Base-by-base conservation (phyloP, 148 eudicot genomes). In the Linanthus parryae region DNA sequence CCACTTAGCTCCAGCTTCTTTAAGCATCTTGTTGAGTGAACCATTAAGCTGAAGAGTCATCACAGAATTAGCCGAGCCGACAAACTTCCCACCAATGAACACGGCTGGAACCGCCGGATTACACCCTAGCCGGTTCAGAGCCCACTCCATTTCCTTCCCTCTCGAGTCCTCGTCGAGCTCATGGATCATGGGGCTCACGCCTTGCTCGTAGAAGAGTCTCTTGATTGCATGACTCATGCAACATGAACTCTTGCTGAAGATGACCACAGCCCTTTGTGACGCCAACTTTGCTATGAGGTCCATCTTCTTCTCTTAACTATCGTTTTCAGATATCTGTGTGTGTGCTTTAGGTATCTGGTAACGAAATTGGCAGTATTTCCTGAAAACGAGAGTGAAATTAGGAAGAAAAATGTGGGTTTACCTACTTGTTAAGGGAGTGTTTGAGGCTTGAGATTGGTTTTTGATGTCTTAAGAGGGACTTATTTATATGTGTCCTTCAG, bases 171-270 rank as follows among this genome's bases (percentile, higher is more conserved):
- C 61, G 10, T 76, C 81, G 11, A 76, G 64, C 65, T 76, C 81
- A 39, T 55, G 58, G 13, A 76, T 18, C 62, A 61, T 37, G 11
- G 81, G 76, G 59, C 67, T 76, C 59, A 64, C 81, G 8, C 81
- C 76, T 29, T 63, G 76, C 29, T 71, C 81, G 22, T 67, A 61
- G 48, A 76, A 71, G 4, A 76, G 62, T 14, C 70, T 64, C 64
- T 68, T 76, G 58, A 76, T 72, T 1, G 81, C 73, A 28, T 76
- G 73, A 55, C 65, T 66, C 76, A 75, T 70, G 64, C 73, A 67
- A 15, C 80, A 75, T 2, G 80, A 66, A 24, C 76, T 75, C 67
- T 71, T 75, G 48, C 70, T 75, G 41, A 75, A 75, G 20, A 75
- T 75, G 52, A 75, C 77, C 44, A 76, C 81, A 2, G 76, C 81